Evolutionary conservation across 495 filamentous ascomycete genomes (phyloP).

Genomic region (Penicillium fimorum): DNA sequence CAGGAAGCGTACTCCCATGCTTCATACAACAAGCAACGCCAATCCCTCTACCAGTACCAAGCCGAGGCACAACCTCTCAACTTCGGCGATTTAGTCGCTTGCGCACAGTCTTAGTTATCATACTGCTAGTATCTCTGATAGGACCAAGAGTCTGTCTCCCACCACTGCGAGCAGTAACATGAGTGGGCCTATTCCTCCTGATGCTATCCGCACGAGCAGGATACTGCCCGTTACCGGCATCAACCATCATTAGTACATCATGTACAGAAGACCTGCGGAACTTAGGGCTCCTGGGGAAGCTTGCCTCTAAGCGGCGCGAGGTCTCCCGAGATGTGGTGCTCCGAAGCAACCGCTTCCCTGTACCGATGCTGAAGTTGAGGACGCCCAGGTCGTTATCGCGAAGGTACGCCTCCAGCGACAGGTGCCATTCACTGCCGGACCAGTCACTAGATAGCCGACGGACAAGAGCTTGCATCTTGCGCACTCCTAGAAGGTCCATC

Average conservation of each 20-base stretch:
- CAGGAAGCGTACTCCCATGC: not conserved
- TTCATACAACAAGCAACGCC: not conserved
- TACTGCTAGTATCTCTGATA: constrained; percentile 1
- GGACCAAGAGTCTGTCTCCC: not conserved
- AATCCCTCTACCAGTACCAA: not conserved
- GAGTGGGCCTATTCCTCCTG: not conserved
- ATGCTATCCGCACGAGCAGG: not conserved
- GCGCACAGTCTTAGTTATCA: not conserved
- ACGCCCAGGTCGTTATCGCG: not conserved
- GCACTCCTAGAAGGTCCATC: not conserved
- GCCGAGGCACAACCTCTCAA: not conserved
- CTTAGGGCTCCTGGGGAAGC: not conserved
- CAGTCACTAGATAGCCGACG: not conserved
- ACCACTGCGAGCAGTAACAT: not conserved
- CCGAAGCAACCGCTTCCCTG: not conserved
- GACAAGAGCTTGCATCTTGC: constrained; percentile 5
- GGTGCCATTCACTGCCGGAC: not conserved
- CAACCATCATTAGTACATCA: not conserved
- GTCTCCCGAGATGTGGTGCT: not conserved
- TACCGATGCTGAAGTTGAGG: not conserved
- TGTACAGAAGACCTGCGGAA: not conserved
- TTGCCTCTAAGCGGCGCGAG: not conserved
- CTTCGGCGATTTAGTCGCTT: not conserved
- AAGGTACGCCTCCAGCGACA: not conserved
- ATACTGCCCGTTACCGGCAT: not conserved